Conservation (phyloP, 257 asterid genomes). For the Solanum medicagineum region DNA sequence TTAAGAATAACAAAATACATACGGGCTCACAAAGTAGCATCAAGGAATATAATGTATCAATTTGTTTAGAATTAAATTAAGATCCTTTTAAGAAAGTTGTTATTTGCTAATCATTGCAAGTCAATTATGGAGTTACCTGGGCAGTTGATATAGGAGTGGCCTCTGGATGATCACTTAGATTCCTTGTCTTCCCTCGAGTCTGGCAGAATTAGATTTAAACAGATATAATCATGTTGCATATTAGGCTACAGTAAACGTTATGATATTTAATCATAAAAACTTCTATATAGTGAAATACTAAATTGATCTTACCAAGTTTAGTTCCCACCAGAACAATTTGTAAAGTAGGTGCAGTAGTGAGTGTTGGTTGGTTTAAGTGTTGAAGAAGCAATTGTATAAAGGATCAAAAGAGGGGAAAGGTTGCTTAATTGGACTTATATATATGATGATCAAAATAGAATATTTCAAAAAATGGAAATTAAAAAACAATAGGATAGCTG, state of each 20-base stretch:
- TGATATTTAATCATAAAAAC: background rate
- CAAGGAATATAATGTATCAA: background rate
- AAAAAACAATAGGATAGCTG: too few species aligned
- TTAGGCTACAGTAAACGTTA: background rate
- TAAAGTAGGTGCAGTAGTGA: background rate
- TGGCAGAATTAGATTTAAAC: conserved; percentile 3
- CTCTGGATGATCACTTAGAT: conserved; percentile 58
- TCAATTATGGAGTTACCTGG: conserved; percentile 29
- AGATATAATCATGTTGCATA: background rate
- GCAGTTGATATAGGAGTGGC: conserved; percentile 48
- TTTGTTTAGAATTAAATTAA: background rate
- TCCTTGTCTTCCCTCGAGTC: conserved; percentile 80
- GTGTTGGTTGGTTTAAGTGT: background rate
- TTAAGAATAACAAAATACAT: background rate
- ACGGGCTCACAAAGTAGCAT: background rate
- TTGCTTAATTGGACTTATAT: background rate
- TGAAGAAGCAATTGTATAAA: background rate
- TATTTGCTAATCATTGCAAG: background rate
- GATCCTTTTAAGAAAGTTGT: background rate
- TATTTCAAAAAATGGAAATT: too few species aligned
- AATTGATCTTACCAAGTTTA: conserved; percentile 43
- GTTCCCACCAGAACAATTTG: conserved; percentile 73
- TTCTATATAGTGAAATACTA: background rate
- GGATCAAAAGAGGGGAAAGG: background rate
- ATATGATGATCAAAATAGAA: background rate